Conservation (phyloP, 2,329 filamentous ascomycete genomes). For the Penicillium sp. region DNA sequence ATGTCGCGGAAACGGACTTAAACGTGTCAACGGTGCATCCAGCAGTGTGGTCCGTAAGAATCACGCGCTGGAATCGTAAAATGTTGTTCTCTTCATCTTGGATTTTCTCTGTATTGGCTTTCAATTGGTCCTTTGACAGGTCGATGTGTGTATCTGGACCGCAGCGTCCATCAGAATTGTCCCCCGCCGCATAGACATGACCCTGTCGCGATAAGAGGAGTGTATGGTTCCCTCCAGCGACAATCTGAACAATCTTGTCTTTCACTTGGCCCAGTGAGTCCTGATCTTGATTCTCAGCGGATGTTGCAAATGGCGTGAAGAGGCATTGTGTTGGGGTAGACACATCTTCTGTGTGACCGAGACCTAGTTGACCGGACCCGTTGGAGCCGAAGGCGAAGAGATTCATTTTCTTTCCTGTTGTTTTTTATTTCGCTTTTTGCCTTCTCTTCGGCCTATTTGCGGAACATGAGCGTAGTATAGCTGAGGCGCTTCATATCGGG, state of each 20-base stretch:
- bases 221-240: conserved; percentile 83
- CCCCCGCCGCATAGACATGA: conserved; percentile 65
- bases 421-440: background rate
- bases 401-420: conserved; percentile 26
- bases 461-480: background rate
- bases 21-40: conserved; percentile 30
- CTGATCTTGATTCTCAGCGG: background rate
- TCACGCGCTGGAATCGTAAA: conserved; percentile 28
- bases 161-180: conserved; percentile 52
- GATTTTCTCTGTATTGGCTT: background rate
- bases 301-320: conserved; percentile 54
- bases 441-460: background rate
- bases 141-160: conserved; percentile 17
- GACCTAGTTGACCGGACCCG: conserved; percentile 71
- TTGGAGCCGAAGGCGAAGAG: conserved; percentile 75
- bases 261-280: background rate
- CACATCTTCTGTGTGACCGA: conserved; percentile 70
- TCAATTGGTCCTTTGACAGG: background rate
- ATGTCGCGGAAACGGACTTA: conserved; percentile 67
- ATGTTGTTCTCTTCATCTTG: conserved; percentile 8
- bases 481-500: background rate
- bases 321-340: conserved; percentile 63
- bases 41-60: conserved; percentile 15
- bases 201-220: conserved; percentile 65
- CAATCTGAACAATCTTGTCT: conserved; percentile 39